Evolutionary conservation across 768 basidiomycete species (phyloP).

Genomic region (Saitozyma sp.): DNA sequence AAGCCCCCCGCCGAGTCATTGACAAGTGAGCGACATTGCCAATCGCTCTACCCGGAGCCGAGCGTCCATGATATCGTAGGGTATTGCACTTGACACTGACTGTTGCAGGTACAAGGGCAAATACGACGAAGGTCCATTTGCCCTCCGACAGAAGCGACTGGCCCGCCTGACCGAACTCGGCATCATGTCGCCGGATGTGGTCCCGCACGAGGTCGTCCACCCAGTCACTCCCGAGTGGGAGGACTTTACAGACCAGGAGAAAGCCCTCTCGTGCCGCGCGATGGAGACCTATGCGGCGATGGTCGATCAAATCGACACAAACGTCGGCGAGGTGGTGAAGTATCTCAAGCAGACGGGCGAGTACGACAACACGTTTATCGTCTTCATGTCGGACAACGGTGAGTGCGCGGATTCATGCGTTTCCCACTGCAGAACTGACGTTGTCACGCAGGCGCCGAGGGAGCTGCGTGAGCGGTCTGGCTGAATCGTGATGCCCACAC

Average conservation of each 20-base stretch:
- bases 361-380: slow-evolving; percentile 46
- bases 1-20: background rate
- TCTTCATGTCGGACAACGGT: slow-evolving; percentile 48
- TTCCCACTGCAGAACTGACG: too few relatives aligned
- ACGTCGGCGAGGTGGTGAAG: slow-evolving; percentile 41
- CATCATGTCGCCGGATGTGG: slow-evolving; percentile 29
- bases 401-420: too few relatives aligned
- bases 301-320: slow-evolving; percentile 44
- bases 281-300: slow-evolving; percentile 48
- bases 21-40: background rate
- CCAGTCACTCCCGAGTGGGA: slow-evolving; percentile 22
- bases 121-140: slow-evolving; percentile 47
- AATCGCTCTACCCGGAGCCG: slow-evolving; percentile 29
- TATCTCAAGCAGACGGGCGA: slow-evolving; percentile 37
- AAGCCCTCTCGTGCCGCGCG: slow-evolving; percentile 21
- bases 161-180: slow-evolving; percentile 37
- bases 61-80: slow-evolving; percentile 23
- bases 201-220: slow-evolving; percentile 10
- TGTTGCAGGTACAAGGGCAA: slow-evolving; percentile 32
- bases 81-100: background rate
- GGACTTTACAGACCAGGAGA: slow-evolving; percentile 31
- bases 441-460: slow-evolving; percentile 27
- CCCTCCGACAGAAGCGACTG: slow-evolving; percentile 31
- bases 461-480: slow-evolving; percentile 12
- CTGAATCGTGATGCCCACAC: too few relatives aligned